Evolutionary conservation across 495 filamentous ascomycete species (phyloP).

Genomic region (Evansstolkia leycettana): DNA sequence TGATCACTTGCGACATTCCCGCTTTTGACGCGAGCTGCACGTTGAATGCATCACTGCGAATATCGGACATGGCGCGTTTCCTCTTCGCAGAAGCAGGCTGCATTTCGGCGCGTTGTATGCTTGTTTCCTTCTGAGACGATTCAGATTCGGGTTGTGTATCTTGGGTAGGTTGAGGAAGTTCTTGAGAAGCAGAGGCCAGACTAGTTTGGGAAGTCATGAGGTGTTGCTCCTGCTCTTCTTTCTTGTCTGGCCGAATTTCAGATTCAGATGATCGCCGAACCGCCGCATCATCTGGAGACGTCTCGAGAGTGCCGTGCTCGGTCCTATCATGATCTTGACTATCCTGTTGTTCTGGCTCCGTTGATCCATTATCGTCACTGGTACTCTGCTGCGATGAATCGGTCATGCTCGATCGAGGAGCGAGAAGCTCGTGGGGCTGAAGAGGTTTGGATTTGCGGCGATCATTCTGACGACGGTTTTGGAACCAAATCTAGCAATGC

Average conservation of each 20-base stretch:
- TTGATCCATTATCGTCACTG: constrained; percentile 29
- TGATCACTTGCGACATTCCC: constrained; percentile 12
- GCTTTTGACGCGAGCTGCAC: constrained; percentile 7
- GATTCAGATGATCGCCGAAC: constrained; percentile 22
- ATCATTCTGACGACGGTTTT: constrained; percentile 90
- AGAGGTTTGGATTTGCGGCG: constrained; percentile 83
- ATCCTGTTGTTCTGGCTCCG: constrained; percentile 23
- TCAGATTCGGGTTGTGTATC: too few relatives aligned
- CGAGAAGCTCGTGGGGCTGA: constrained; percentile 65
- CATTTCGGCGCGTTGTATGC: too few relatives aligned
- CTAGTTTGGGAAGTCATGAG: constrained; percentile 25
- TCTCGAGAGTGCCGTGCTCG: constrained; percentile 1
- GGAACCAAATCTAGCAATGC: constrained; percentile 84
- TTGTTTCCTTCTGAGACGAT: too few relatives aligned
- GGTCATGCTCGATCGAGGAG: constrained; percentile 33
- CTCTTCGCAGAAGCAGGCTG: constrained; percentile 13
- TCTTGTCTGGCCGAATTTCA: constrained; percentile 15
- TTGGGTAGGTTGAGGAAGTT: constrained; percentile 2
- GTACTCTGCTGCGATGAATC: constrained; percentile 41
- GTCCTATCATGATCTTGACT: background rate
- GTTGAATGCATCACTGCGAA: constrained; percentile 8
- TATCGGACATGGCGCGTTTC: constrained; percentile 26
- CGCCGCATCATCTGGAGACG: constrained; percentile 16
- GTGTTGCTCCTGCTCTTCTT: constrained; percentile 14
- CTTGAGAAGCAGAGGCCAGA: constrained; percentile 21